These are phyloP conservation scores for Backusella parvicylindrica DNA, from an alignment of 192 early-diverging fungal genomes.

Conservation along the genomic window DNA sequence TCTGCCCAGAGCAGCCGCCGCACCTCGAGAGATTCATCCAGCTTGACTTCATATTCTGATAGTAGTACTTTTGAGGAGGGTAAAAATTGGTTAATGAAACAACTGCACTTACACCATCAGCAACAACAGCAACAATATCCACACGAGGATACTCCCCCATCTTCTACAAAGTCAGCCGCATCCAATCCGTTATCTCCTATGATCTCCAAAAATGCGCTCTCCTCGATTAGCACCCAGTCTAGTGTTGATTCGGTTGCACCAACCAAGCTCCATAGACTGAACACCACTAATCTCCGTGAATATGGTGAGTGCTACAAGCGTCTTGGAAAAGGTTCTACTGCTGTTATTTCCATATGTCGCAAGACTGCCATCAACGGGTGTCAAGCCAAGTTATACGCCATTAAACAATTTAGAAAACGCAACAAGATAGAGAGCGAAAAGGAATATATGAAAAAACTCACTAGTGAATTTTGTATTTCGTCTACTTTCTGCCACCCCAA, in stretches of 20 bases:
- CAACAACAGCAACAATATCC: not conserved
- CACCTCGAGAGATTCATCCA: not conserved
- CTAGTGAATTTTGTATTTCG: slow-evolving; percentile 93
- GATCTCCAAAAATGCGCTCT: not conserved
- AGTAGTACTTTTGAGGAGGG: not conserved
- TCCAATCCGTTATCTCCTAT: not conserved
- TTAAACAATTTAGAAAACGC: slow-evolving; percentile 87
- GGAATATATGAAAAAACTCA: slow-evolving; percentile 95
- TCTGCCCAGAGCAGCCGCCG: slow-evolving; percentile 3
- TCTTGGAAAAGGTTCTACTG: slow-evolving; percentile 88
- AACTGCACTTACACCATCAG: not conserved
- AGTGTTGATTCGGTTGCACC: not conserved
- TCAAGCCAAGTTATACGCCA: slow-evolving; percentile 73
- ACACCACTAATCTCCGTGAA: slow-evolving; percentile 13
- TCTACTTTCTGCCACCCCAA: slow-evolving; percentile 89
- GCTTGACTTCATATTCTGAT: not conserved
- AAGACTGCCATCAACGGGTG: slow-evolving; percentile 34
- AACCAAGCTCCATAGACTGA: slow-evolving; percentile 7
- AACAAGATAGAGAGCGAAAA: slow-evolving; percentile 85
- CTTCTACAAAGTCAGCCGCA: not conserved
- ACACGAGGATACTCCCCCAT: not conserved
- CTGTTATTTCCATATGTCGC: slow-evolving; percentile 83
- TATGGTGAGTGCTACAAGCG: slow-evolving; percentile 48
- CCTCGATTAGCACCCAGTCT: not conserved
- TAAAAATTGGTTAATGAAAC: slow-evolving; percentile 10